Conservation (phyloP, 192 early-diverging fungal species). For the Phlyctochytrium bullatum region DNA sequence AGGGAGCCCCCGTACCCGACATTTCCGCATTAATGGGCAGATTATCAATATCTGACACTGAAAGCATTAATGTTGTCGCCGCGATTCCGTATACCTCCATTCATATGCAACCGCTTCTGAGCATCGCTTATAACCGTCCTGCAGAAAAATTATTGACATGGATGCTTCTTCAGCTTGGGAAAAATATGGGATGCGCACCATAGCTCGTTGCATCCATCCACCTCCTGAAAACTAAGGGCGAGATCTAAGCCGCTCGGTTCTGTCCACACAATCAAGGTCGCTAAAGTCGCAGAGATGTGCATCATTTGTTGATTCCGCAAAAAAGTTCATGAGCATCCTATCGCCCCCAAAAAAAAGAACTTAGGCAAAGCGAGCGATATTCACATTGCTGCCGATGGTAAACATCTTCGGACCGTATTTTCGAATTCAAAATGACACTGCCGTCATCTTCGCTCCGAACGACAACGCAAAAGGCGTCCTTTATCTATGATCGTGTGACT, state of each 20-base stretch:
- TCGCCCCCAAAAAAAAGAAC: not conserved
- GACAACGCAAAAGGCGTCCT: conserved; percentile 32
- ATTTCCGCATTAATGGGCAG: conserved; percentile 33
- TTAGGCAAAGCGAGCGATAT: not conserved
- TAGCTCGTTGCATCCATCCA: conserved; percentile 79
- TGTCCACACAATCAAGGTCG: conserved; percentile 93
- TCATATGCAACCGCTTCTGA: conserved; percentile 40
- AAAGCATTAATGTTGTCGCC: not conserved
- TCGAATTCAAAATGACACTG: conserved; percentile 63
- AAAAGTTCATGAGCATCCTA: not conserved
- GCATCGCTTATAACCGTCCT: conserved; percentile 35
- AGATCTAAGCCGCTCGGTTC: conserved; percentile 74
- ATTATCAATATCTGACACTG: conserved; percentile 37
- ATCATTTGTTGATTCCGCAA: not conserved
- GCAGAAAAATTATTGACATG: conserved; percentile 35
- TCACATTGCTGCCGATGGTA: conserved; percentile 88
- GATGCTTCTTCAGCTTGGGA: too few species aligned
- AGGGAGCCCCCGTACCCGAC: too few species aligned
- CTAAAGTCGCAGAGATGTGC: conserved; percentile 31
- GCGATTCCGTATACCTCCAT: conserved; percentile 24
- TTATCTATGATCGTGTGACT: conserved; percentile 12
- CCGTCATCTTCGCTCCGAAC: conserved; percentile 39
- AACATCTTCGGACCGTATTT: conserved; percentile 67
- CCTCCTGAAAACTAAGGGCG: conserved; percentile 91
- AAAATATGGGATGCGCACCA: conserved; percentile 51